phyloP scores from a whole-genome alignment of 2,329 filamentous ascomycete genomes.

The Penicillium oxalicum region DNA sequence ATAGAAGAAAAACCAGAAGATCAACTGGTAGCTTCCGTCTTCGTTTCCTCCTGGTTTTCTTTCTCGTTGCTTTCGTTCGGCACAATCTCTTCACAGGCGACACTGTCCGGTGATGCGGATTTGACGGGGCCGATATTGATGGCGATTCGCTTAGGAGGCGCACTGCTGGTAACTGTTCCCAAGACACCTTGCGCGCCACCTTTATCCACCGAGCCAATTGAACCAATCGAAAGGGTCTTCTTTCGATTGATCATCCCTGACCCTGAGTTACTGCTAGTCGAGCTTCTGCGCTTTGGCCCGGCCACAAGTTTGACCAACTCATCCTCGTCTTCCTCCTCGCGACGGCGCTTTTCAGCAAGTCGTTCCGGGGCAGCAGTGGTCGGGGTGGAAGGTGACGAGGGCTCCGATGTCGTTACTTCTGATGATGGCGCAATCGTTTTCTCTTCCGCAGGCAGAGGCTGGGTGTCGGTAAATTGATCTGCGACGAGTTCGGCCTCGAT shows the following conservation, averaged over 20 bases:
- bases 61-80: conserved; percentile 24
- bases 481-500: conserved; percentile 31
- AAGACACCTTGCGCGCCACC: conserved; percentile 13
- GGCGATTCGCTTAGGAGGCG: conserved; percentile 35
- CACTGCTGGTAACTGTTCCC: conserved; percentile 14
- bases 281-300: conserved; percentile 43
- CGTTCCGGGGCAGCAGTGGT: conserved; percentile 59
- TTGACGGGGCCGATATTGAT: conserved; percentile 34
- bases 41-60: conserved; percentile 26
- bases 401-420: conserved; percentile 16
- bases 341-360: conserved; percentile 78
- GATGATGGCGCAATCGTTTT: conserved; percentile 23
- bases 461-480: conserved; percentile 17
- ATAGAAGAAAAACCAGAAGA: neutral
- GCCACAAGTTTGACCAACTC: conserved; percentile 75
- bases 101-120: conserved; percentile 14
- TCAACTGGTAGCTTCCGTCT: conserved; percentile 19
- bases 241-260: conserved; percentile 30
- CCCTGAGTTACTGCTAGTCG: conserved; percentile 33
- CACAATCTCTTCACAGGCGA: conserved; percentile 9
- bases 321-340: conserved; percentile 84
- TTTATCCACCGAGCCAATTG: conserved; percentile 23
- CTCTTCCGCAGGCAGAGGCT: conserved; percentile 23
- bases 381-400: conserved; percentile 22
- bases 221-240: conserved; percentile 27